These are phyloP conservation scores for Penicillium longicatenatum DNA, from an alignment of 495 filamentous ascomycete species.

Conservation along the genomic window DNA sequence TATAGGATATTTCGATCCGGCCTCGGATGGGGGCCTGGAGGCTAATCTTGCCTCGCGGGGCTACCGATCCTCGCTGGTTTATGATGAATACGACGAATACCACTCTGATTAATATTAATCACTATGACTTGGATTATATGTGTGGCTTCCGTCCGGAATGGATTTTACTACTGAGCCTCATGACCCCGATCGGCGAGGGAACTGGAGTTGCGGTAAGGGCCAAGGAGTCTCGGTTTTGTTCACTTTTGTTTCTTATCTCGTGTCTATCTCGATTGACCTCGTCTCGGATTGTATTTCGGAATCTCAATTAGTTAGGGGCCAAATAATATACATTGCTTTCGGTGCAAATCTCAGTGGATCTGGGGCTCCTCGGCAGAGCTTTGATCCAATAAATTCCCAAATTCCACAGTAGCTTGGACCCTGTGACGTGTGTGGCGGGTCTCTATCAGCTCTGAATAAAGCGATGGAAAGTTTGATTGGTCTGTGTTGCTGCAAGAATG, in stretches of 20 bases:
- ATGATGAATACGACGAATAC: constrained; percentile 42
- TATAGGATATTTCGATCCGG: constrained; percentile 78
- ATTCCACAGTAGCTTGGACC: background rate
- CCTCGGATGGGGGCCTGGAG: constrained; percentile 80
- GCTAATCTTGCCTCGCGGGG: constrained; percentile 68
- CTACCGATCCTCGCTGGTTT: constrained; percentile 51
- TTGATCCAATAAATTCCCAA: background rate
- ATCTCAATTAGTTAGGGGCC: background rate
- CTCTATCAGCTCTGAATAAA: background rate
- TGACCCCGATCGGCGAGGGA: background rate
- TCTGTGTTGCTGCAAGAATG: background rate
- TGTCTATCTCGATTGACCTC: background rate
- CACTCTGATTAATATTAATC: constrained; percentile 54
- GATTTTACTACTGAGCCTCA: background rate
- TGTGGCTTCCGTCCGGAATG: constrained; percentile 2
- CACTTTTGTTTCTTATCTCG: background rate
- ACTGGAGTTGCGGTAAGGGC: background rate
- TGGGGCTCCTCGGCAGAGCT: background rate
- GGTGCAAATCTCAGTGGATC: background rate
- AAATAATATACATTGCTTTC: background rate
- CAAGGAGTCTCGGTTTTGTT: constrained; percentile 1
- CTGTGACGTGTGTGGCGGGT: constrained; percentile 20
- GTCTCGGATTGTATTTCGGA: background rate
- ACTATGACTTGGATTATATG: constrained; percentile 5
- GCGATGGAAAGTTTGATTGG: background rate